phyloP scores from a whole-genome alignment of 2,329 filamentous ascomycete species.

The Nothophoma quercina region DNA sequence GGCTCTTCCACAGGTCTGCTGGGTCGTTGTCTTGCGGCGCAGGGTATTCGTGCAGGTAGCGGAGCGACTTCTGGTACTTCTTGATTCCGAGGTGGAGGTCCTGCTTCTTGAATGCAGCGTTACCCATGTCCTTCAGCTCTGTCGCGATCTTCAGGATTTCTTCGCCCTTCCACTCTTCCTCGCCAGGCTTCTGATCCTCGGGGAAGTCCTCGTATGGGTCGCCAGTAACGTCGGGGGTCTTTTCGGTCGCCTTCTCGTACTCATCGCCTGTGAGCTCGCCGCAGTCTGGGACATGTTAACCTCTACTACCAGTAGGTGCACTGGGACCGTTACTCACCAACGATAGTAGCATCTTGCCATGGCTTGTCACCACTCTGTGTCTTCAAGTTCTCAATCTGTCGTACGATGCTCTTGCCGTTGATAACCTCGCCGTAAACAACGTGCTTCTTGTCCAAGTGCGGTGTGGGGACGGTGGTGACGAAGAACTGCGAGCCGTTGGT shows the following conservation, averaged over 20 bases:
- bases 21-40: constrained; percentile 73
- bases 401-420: constrained; percentile 87
- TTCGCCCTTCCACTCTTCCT: constrained; percentile 68
- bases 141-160: constrained; percentile 79
- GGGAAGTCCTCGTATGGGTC: constrained; percentile 97
- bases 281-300: constrained; percentile 66
- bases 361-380: constrained; percentile 83
- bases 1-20: constrained; percentile 69
- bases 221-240: constrained; percentile 78
- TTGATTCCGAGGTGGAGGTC: constrained; percentile 75
- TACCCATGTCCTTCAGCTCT: constrained; percentile 90
- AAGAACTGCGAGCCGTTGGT: constrained; percentile 99
- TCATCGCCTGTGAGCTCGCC: constrained; percentile 81
- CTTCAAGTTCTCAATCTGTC: constrained; percentile 84
- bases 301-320: background rate
- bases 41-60: constrained; percentile 87
- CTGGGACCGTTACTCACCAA: constrained; percentile 42
- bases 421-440: constrained; percentile 97
- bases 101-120: constrained; percentile 85
- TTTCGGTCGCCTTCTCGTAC: constrained; percentile 71
- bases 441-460: constrained; percentile 94
- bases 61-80: constrained; percentile 93
- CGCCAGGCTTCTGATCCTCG: constrained; percentile 71
- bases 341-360: constrained; percentile 71
- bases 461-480: constrained; percentile 92